phyloP scores from a whole-genome alignment of 306 rosid genomes.

The Vigna radiata region DNA sequence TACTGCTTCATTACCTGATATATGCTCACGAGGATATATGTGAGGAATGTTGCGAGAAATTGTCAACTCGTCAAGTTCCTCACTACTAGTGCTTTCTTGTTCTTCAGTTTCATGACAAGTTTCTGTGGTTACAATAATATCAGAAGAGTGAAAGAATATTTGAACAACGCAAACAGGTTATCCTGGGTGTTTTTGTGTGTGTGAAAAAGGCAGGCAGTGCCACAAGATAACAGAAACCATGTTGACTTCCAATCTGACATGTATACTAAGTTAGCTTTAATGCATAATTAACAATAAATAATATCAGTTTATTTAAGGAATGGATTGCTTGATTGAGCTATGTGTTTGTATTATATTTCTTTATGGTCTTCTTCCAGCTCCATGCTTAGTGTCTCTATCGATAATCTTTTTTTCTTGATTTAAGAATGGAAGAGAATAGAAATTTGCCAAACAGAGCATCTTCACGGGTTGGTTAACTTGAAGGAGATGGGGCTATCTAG shows the following conservation, averaged over 20 bases:
- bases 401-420: slow-evolving; percentile 5
- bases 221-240: slow-evolving; percentile 13
- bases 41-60: slow-evolving; percentile 77
- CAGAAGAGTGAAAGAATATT: slow-evolving; percentile 36
- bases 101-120: slow-evolving; percentile 64
- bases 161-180: slow-evolving; percentile 27
- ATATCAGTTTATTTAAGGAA: slow-evolving; percentile 16
- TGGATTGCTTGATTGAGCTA: not conserved
- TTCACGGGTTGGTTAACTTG: not conserved
- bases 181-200: not conserved
- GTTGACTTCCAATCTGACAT: slow-evolving; percentile 31
- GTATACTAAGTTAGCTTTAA: slow-evolving; percentile 3
- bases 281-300: slow-evolving; percentile 19
- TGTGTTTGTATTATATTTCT: not conserved
- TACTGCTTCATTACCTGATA: slow-evolving; percentile 72
- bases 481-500: not conserved
- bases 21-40: slow-evolving; percentile 62
- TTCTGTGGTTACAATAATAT: slow-evolving; percentile 59
- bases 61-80: slow-evolving; percentile 71
- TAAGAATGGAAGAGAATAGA: slow-evolving; percentile 6
- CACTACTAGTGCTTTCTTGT: slow-evolving; percentile 71
- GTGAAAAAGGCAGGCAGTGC: not conserved
- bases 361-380: slow-evolving; percentile 7
- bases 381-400: slow-evolving; percentile 5
- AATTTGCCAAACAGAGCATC: not conserved